Evolutionary conservation across 306 rosid species (phyloP), one percentile per base, ranked within the genome.

Genomic region (Citrullus colocynthis): DNA sequence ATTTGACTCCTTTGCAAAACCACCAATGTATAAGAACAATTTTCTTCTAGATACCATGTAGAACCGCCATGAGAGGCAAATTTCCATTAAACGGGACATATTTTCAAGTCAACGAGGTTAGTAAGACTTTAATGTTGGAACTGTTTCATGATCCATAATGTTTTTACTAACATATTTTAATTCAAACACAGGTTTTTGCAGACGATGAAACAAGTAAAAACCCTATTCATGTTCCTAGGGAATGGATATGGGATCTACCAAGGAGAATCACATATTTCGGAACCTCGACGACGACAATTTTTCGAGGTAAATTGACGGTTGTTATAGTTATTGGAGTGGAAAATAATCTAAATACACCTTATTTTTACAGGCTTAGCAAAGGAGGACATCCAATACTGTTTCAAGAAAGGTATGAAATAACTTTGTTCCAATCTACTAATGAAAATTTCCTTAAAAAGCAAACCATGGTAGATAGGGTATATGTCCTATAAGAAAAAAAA

Each of bases 21-120:
- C 21, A 12, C 39, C 34, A 24, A 71, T 14, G 28, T 48, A 48
- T 48, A 21, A 28, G 41, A 71, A 71, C 7, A 7, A 13, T 8
- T 71, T 32, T 13, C 10, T 71, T 69, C 8, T 72, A 90, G 94
- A 87, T 93, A 80, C 96, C 98, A 5, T 86, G 91, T 79, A 78
- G 90, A 80, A 90, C 91, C 9, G 91, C 93, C 78, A 89, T 70
- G 84, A 61, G 70, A 3, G 92, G 88, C 21, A 80, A 78, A 13
- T 93, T 93, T 80, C 96, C 93, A 9, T 79, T 93, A 2, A 93
- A 93, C 4, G 96, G 94, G 75, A 90, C 97, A 42, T 93, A 93
- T 54, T 90, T 93, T 78, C 96, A 93, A 85, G 82, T 84, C n/a
- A 93, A 90, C 18, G 94, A 93, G 91, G 97, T 93, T 34, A 42